phyloP scores from a whole-genome alignment of 306 rosid genomes.

The Carpinus viminea region DNA sequence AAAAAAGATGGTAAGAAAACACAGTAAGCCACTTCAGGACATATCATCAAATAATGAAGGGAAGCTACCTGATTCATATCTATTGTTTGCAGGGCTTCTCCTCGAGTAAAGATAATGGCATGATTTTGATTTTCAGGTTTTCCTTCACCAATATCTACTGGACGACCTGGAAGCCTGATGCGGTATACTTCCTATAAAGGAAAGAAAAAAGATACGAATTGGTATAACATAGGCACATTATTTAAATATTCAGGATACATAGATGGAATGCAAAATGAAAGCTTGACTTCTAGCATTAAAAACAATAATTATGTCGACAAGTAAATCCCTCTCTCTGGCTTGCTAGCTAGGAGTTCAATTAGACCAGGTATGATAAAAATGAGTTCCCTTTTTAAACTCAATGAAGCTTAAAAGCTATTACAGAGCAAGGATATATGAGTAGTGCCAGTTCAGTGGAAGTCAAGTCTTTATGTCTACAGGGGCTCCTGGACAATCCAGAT shows the following conservation, averaged over 20 bases:
- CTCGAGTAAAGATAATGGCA: slow-evolving; percentile 96
- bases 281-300: background rate
- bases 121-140: slow-evolving; percentile 99
- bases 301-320: background rate
- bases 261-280: background rate
- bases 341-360: background rate
- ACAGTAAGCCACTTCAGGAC: slow-evolving; percentile 5
- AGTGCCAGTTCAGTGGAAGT: background rate
- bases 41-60: slow-evolving; percentile 19
- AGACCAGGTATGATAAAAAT: background rate
- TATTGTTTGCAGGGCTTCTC: slow-evolving; percentile 95
- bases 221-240: slow-evolving; percentile 2
- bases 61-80: slow-evolving; percentile 92
- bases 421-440: background rate
- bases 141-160: slow-evolving; percentile 91
- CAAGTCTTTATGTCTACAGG: background rate
- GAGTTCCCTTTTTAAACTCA: background rate
- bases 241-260: background rate
- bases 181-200: slow-evolving; percentile 86
- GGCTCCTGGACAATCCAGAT: background rate
- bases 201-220: slow-evolving; percentile 18
- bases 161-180: slow-evolving; percentile 94
- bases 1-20: slow-evolving; percentile 9
- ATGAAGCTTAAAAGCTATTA: background rate
- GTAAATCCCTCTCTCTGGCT: background rate